Base-by-base conservation (phyloP, 148 eudicot genomes). In the Rhododendron vialii region DNA sequence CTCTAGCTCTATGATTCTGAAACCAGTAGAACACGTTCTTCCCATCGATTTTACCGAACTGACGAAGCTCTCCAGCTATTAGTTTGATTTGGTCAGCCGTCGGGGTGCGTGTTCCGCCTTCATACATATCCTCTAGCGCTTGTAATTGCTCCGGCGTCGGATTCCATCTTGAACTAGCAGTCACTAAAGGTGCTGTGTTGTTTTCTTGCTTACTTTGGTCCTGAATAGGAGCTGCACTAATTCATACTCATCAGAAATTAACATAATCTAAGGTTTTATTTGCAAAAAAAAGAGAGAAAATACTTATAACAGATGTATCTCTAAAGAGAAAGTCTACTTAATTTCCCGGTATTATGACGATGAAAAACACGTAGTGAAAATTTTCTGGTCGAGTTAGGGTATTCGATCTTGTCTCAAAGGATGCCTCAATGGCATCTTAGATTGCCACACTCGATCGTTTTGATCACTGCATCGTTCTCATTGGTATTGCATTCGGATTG, bases 11-110 rank as follows among this genome's bases (percentile, higher is more conserved):
- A 75, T 88, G 92, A 67, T 88, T 90, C 82, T 90, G 87, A 50
- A 90, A 90, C 91, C 91, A 90, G 87, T 90, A 90, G 38, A 90
- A 90, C 47, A 90, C 91, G 78, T 90, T 90, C 82, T 90, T 90
- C 22, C 91, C 91, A 80, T 90, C 88, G 65, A 90, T 90, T 51
- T 86, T 88, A 13, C 91, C 91, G 33, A 82, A 88, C 43, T 67
- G 81, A 5, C 86, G 45, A 0, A 90, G 90, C 59, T 79, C 80
- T 18, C 85, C 86, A 0, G 94, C 88, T 45, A 92, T 91, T 43
- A 85, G 88, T 57, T 88, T 87, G 81, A 92, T 91, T 81, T 92
- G 91, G 11, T 86, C 69, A 2, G 94, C 88, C 1, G 88, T 82
- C 0, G 94, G 94, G 0, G 92, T 91, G 45, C 87, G 88, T 4